These are phyloP conservation scores for Cutaneotrichosporon sp. DNA, from an alignment of 1,284 basidiomycete species.

Conservation along the genomic window DNA sequence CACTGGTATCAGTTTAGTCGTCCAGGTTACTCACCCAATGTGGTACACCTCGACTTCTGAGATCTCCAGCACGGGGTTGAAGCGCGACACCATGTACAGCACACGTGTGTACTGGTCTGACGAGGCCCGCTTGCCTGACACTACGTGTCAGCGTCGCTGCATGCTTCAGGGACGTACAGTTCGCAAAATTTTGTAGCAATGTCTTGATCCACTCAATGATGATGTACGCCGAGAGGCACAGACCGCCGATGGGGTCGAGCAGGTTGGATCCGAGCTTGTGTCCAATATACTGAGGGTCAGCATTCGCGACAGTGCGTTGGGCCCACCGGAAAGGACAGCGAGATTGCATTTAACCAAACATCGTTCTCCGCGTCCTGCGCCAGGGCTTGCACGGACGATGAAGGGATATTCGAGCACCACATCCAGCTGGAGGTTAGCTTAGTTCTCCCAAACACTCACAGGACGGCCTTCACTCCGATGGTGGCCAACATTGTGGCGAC, in stretches of 20 bases:
- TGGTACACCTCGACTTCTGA: conserved; percentile 53
- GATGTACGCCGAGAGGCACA: conserved; percentile 55
- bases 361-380: conserved; percentile 59
- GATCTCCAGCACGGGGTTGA: conserved; percentile 51
- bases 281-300: conserved; percentile 45
- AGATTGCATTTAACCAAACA: conserved; percentile 59
- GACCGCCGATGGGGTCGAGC: conserved; percentile 57
- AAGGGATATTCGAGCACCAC: conserved; percentile 51
- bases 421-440: conserved; percentile 37
- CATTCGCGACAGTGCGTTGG: conserved; percentile 29
- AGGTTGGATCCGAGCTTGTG: conserved; percentile 41
- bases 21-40: conserved; percentile 41
- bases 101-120: conserved; percentile 49
- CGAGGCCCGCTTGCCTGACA: conserved; percentile 44
- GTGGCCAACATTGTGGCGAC: conserved; percentile 58
- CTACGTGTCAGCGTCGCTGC: conserved; percentile 21
- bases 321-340: conserved; percentile 58
- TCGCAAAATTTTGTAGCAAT: conserved; percentile 54
- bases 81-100: conserved; percentile 56
- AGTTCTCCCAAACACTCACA: conserved; percentile 40
- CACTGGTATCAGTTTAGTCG: conserved; percentile 27
- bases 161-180: conserved; percentile 33
- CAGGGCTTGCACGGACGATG: conserved; percentile 51
- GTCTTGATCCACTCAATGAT: conserved; percentile 54
- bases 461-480: conserved; percentile 57